phyloP scores from a whole-genome alignment of 2,329 filamentous ascomycete species.

The Alternaria alternata region DNA sequence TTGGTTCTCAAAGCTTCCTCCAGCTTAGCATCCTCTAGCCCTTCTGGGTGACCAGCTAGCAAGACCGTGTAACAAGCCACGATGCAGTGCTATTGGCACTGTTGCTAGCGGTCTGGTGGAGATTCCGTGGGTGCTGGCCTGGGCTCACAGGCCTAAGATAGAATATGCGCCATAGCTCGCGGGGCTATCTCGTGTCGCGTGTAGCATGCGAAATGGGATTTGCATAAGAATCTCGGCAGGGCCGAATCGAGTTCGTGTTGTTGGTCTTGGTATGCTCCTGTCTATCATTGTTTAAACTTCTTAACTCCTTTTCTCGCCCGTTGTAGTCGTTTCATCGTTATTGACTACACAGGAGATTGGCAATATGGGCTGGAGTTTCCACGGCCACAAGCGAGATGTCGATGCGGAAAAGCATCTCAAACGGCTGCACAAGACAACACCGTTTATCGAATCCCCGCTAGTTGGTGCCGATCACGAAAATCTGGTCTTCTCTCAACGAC shows the following conservation, averaged over 20 bases:
- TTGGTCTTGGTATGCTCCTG: not conserved
- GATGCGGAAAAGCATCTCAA: constrained; percentile 49
- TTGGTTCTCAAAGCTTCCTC: constrained; percentile 2
- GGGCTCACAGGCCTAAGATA: constrained; percentile 4
- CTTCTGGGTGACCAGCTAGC: constrained; percentile 16
- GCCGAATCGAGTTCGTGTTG: not conserved
- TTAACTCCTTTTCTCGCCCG: not conserved
- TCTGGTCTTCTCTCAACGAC: constrained; percentile 49
- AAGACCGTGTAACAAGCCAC: constrained; percentile 18
- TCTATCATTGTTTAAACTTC: not conserved
- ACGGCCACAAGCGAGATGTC: constrained; percentile 38
- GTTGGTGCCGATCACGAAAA: constrained; percentile 46
- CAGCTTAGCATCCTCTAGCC: constrained; percentile 7
- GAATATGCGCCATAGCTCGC: constrained; percentile 7
- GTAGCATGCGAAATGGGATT: constrained; percentile 8
- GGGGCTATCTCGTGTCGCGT: constrained; percentile 3
- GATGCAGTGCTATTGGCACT: constrained; percentile 16
- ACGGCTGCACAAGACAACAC: constrained; percentile 44
- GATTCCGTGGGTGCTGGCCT: not conserved
- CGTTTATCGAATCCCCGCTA: constrained; percentile 47
- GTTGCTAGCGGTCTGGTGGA: constrained; percentile 9
- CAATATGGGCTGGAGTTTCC: constrained; percentile 45
- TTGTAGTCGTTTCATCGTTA: not conserved
- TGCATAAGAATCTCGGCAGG: constrained; percentile 13
- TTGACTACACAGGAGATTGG: not conserved